Evolutionary conservation across 2,329 filamentous ascomycete genomes (phyloP), one percentile per base, ranked within the genome.

Genomic region (Tympanopsis confertula): DNA sequence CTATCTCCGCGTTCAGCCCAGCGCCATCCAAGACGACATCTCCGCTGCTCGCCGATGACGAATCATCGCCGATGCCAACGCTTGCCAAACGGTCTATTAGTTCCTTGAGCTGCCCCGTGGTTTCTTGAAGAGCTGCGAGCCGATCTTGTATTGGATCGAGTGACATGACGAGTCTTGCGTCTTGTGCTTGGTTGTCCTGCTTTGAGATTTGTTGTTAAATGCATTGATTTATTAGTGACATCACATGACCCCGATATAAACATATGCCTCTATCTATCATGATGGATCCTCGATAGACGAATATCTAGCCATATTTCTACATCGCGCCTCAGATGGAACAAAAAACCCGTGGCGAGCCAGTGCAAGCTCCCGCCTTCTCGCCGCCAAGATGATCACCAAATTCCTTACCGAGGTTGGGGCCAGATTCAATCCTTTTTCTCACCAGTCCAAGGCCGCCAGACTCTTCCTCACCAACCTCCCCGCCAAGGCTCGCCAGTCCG

Each of bases 391-490:
- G 86, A 85, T 91, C 43, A 89, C 84, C 42, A 78, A 80, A 56
- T 91, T 86, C 66, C 74, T 93, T 58, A 89, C 87, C 57, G 77
- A 86, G 57, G 78, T 96, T 51, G 78, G 73, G 51, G 82, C 86
- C 46, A 78, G 77, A 57, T 95, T 96, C 77, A 94, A 94, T 63
- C 89, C 91, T 28, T 96, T 96, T 73, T 82, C 78, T 19, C 63
- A 72, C 18, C 70, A 73, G 56, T 79, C 86, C 44, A 87, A 86
- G 54, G 82, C 88, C 18, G 88, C 86, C 28, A 81, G 91, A 32
- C 71, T 94, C 37, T 91, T 96, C 61, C 84, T 96, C 47, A 82
- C 85, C 20, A 71, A 83, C 45, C 76, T 98, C 20, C 86, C 89
- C 7, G 75, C 87, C 30, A 78, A 81, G 51, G 87, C 87, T 42